Percentiles rank a stretch among this genome's conserved stretches.
phyloP scores from a whole-genome alignment of 257 asterid species.

The Nicotiana attenuata region DNA sequence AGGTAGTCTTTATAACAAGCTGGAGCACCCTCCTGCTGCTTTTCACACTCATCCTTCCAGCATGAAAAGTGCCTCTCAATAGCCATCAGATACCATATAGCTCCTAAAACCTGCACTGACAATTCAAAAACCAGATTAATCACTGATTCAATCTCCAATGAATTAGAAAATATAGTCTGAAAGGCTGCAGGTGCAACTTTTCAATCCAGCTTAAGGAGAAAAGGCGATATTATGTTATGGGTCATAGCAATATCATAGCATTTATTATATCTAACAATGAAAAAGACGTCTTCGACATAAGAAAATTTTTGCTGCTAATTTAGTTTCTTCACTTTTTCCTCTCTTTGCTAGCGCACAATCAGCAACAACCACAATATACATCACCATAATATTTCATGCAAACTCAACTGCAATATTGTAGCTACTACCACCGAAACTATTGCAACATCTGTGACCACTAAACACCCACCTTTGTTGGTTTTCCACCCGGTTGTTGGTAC shows the following conservation, averaged over 20 bases:
- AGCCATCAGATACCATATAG: conserved; percentile 80
- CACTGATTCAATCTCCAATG: neutral
- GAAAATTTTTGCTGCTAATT: neutral
- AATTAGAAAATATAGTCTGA: neutral
- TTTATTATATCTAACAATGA: neutral
- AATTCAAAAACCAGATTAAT: neutral
- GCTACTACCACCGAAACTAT: neutral
- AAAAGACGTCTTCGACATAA: neutral
- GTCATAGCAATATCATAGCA: neutral
- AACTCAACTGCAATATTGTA: neutral
- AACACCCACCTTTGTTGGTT: neutral
- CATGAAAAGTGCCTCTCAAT: conserved; percentile 68
- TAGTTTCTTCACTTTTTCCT: neutral
- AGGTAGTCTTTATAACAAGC: conserved; percentile 36
- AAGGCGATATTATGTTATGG: neutral
- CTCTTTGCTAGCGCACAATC: neutral
- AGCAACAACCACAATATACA: neutral
- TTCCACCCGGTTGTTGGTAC: too few species aligned
- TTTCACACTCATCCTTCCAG: conserved; percentile 54
- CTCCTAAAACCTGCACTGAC: conserved; percentile 56
- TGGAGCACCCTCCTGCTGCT: conserved; percentile 22
- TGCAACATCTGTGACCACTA: neutral
- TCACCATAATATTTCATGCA: neutral
- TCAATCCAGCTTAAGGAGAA: neutral
- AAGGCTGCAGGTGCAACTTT: too few species aligned